Evolutionary conservation across 805 yeast genomes (phyloP), one percentile per base, ranked within the genome.

Genomic region (Saturnispora halmiae): DNA sequence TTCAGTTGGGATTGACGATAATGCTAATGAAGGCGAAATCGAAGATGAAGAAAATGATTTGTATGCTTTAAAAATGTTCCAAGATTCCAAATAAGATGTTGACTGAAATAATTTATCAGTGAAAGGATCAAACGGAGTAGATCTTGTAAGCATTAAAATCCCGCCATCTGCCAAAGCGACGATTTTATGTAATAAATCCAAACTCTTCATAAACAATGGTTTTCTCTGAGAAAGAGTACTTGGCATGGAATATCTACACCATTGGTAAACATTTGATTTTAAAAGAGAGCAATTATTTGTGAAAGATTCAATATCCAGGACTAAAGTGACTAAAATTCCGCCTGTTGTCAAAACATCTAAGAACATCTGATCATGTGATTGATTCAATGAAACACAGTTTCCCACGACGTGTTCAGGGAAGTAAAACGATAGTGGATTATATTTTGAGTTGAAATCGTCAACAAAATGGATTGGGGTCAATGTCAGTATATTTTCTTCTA

Each of bases 161-260:
- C 88, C 85, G 20, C 96, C 96, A 60, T 88, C 94, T 33, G 69
- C 67, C 36, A 87, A 64, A 4, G 85, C 67, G 0, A 81, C 75
- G 3, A 86, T 55, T 7, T 77, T 53, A 34, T 70, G 66, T 3
- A 54, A 51, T 0, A 61, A 46, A 25, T 73, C 67, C 13, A 77
- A 58, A 1, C 79, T 56, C 37, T 67, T 46, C 45, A 82, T 50
- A 16, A 68, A 58, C 32, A 73, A 72, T 2, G 90, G 86, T 19
- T 60, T 58, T 50, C 82, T 66, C 5, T 73, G 54, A 25, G 72
- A 74, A 48, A 79, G 76, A 6, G 75, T 70, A 56, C 79, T 82
- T 1, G 92, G 88, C 28, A 73, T 72, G 6, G 82, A 72, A 40
- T 79, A 74, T 44, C 67, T 67, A 41, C 84, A 75, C 92, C 94